These are phyloP conservation scores for Cladophialophora psammophila DNA, from an alignment of 2,329 filamentous ascomycete genomes.

Conservation along the genomic window DNA sequence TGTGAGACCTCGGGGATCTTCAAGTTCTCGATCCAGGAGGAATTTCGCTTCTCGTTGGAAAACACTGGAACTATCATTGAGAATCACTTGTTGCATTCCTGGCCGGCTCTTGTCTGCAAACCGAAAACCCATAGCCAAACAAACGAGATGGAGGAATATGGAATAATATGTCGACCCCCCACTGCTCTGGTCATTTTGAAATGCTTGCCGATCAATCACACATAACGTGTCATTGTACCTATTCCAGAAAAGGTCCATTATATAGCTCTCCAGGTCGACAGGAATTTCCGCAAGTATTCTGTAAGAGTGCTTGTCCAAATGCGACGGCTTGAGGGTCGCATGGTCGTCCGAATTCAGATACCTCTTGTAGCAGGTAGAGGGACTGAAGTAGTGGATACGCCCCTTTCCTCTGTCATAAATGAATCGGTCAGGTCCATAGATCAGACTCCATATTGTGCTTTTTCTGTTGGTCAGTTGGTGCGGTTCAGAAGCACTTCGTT, in stretches of 20 bases:
- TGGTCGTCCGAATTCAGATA: slow-evolving; percentile 2
- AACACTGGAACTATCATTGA: slow-evolving; percentile 2
- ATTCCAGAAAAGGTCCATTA: slow-evolving; percentile 14
- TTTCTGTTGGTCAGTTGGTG: neutral
- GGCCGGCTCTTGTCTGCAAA: slow-evolving; percentile 11
- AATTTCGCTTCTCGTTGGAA: slow-evolving; percentile 15
- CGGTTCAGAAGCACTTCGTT: neutral
- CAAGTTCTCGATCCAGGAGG: slow-evolving; percentile 5
- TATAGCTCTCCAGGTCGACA: slow-evolving; percentile 6
- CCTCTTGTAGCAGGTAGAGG: slow-evolving; percentile 13
- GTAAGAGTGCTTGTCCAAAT: neutral
- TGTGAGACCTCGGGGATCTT: slow-evolving; percentile 1
- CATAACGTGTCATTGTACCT: slow-evolving; percentile 10
- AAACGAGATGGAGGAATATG: slow-evolving; percentile 8
- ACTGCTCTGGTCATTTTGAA: slow-evolving; percentile 4
- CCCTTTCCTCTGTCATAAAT: slow-evolving; percentile 13
- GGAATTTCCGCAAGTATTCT: slow-evolving; percentile 1
- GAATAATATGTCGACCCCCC: slow-evolving; percentile 8
- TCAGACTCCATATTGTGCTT: neutral
- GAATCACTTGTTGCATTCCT: slow-evolving; percentile 2
- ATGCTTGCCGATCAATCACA: slow-evolving; percentile 11
- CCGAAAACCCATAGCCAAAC: slow-evolving; percentile 13
- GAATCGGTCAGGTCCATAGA: slow-evolving; percentile 8
- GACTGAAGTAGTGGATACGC: slow-evolving; percentile 18
- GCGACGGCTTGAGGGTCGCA: neutral